These are phyloP conservation scores for Laburnicola sp. DNA, from an alignment of 2,329 filamentous ascomycete genomes.

Conservation along the genomic window DNA sequence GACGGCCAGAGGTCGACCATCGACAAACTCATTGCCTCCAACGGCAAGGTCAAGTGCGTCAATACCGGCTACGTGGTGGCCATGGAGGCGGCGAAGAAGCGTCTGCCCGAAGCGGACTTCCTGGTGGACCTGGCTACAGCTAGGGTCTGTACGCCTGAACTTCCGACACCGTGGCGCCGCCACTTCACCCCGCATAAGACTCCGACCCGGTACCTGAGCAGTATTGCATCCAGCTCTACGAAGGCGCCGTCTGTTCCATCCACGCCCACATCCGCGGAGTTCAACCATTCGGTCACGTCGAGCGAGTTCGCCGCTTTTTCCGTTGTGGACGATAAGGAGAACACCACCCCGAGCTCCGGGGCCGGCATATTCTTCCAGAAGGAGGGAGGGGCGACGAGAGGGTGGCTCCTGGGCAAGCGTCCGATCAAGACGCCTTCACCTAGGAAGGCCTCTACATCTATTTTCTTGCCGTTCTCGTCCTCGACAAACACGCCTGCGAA, in stretches of 20 bases:
- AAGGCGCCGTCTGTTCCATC: constrained; percentile 4
- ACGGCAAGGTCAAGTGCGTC: constrained; percentile 79
- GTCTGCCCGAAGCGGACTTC: constrained; percentile 39
- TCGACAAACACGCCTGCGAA: not conserved
- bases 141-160: constrained; percentile 16
- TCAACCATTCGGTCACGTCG: constrained; percentile 30
- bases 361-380: constrained; percentile 45
- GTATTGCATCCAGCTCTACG: constrained; percentile 8
- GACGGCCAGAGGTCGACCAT: constrained; percentile 80
- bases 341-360: constrained; percentile 26
- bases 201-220: constrained; percentile 30
- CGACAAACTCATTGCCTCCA: constrained; percentile 74
- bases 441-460: constrained; percentile 46
- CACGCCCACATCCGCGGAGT: constrained; percentile 29
- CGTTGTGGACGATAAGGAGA: constrained; percentile 29
- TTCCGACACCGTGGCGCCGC: constrained; percentile 23
- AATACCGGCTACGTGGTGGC: constrained; percentile 88
- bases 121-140: constrained; percentile 33
- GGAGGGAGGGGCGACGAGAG: constrained; percentile 45
- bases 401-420: constrained; percentile 40
- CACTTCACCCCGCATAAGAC: constrained; percentile 38
- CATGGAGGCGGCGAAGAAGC: constrained; percentile 40
- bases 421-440: constrained; percentile 56
- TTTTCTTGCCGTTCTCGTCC: no score
- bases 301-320: constrained; percentile 4